Evolutionary conservation across 1,284 basidiomycete genomes (phyloP).

Genomic region (Tetrapyrgos nigripes): DNA sequence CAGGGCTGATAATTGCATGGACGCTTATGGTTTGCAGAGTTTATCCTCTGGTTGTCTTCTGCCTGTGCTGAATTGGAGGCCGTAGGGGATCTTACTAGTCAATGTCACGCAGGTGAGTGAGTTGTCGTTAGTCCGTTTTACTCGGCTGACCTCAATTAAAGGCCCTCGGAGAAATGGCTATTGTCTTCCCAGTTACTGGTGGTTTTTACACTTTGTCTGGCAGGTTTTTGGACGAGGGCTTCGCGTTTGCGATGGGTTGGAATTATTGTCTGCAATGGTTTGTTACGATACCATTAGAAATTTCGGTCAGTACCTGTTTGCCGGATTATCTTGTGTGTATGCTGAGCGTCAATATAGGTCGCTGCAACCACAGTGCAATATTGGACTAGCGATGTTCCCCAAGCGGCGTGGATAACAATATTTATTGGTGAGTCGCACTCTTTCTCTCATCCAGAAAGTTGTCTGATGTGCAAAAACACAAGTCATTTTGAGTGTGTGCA

Average conservation of each 20-base stretch:
- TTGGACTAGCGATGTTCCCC: slow-evolving; percentile 42
- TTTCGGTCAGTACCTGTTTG: slow-evolving; percentile 34
- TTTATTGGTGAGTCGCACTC: too few relatives aligned
- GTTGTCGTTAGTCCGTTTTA: neutral
- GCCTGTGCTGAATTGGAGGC: too few relatives aligned
- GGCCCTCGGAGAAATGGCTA: slow-evolving; percentile 57
- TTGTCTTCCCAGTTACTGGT: slow-evolving; percentile 57
- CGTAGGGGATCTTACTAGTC: slow-evolving; percentile 51
- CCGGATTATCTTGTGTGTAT: neutral
- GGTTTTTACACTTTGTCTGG: slow-evolving; percentile 53
- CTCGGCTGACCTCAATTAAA: slow-evolving; percentile 12
- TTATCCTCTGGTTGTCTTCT: too few relatives aligned
- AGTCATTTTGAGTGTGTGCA: too few relatives aligned
- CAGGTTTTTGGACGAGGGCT: slow-evolving; percentile 54
- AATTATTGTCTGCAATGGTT: slow-evolving; percentile 55
- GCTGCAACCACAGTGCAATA: slow-evolving; percentile 50
- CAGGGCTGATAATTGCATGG: slow-evolving; percentile 48
- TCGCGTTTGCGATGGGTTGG: slow-evolving; percentile 60
- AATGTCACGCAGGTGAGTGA: slow-evolving; percentile 48
- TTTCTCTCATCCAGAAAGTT: too few relatives aligned
- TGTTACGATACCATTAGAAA: slow-evolving; percentile 47
- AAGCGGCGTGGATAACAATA: slow-evolving; percentile 54
- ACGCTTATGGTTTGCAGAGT: too few relatives aligned
- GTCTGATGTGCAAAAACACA: too few relatives aligned
- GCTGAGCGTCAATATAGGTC: slow-evolving; percentile 19